phyloP scores from a whole-genome alignment of 1,284 basidiomycete genomes.

The Cutaneotrichosporon sp. region DNA sequence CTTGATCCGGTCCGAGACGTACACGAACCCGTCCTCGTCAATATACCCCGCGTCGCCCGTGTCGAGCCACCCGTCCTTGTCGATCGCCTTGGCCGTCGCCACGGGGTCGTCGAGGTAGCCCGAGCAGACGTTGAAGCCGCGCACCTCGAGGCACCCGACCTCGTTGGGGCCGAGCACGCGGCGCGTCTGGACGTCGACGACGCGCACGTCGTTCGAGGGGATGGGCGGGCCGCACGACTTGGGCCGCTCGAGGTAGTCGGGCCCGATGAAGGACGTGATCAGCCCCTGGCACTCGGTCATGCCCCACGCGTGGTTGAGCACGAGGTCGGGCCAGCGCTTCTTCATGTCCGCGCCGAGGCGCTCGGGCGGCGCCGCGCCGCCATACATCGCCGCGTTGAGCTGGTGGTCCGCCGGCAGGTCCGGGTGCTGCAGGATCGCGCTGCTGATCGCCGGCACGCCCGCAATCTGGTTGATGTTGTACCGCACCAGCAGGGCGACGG shows the following conservation, averaged over 20 bases:
- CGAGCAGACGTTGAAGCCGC: conserved; percentile 45
- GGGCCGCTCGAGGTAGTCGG: conserved; percentile 34
- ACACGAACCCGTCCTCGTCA: conserved; percentile 44
- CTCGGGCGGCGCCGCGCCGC: conserved; percentile 44
- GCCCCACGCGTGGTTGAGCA: conserved; percentile 37
- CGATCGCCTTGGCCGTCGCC: conserved; percentile 22
- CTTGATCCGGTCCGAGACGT: conserved; percentile 39
- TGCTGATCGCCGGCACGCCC: conserved; percentile 43
- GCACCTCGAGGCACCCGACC: conserved; percentile 35
- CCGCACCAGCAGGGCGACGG: conserved; percentile 32
- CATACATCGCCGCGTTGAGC: conserved; percentile 44
- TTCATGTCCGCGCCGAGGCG: conserved; percentile 36
- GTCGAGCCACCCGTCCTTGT: conserved; percentile 47
- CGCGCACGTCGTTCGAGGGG: conserved; percentile 37
- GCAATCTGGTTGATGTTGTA: conserved; percentile 38
- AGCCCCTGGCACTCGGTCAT: conserved; percentile 49
- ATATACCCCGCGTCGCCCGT: conserved; percentile 44
- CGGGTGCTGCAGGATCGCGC: conserved; percentile 35
- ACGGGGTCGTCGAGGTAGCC: conserved; percentile 31
- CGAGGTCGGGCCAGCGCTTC: conserved; percentile 37
- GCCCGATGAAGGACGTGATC: conserved; percentile 40
- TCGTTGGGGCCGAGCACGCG: conserved; percentile 25
- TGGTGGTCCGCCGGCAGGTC: conserved; percentile 28
- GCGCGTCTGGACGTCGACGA: conserved; percentile 39
- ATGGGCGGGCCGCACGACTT: conserved; percentile 34